Base-by-base conservation (phyloP, 2,329 filamentous ascomycete genomes). In the Fulvia fulva region DNA sequence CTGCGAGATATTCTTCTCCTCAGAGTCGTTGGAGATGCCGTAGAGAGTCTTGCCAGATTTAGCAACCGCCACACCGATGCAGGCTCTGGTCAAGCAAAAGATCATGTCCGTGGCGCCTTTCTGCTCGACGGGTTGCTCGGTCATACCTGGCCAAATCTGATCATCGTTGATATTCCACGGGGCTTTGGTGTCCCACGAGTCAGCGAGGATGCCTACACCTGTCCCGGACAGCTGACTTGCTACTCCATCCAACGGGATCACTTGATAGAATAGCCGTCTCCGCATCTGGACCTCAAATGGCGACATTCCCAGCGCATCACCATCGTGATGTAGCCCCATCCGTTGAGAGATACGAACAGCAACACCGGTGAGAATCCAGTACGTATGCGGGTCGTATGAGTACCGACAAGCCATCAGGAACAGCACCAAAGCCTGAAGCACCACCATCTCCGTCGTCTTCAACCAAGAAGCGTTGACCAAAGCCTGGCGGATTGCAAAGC, bases 381-480 rank as follows among this genome's bases (percentile, higher is more conserved):
- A 77, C 4, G 83, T 82, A 68, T 41, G 81, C 71, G 76, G 71
- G 57, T 80, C 78, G 41, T 75, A 75, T 3, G 61, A 62, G 22
- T 75, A 70, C 49, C 78, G 75, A 32, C 53, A 56, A 14, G 67
- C 51, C 1, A 67, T 41, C 57, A 88, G 76, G 65, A 87, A 89
- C 16, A 90, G 75, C 3, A 87, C 74, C 55, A 84, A 84, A 1
- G 86, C 87, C 71, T 90, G 87, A 21, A 90, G 72, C 5, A 87
- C 78, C 50, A 83, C 80, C 9, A 88, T 68, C 58, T 90, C 86
- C 2, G 82, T 81, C n/a, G 82, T 83, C 28, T 83, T 81, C 74
- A 90, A 83, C 63, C 89, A 86, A 6, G 82, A 81, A 1, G 85
- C 85, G 61, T 86, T 87, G 41, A 86, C 77, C 22, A 90, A 76